phyloP scores from a whole-genome alignment of 495 filamentous ascomycete genomes.

The Emericellopsis terricola region DNA sequence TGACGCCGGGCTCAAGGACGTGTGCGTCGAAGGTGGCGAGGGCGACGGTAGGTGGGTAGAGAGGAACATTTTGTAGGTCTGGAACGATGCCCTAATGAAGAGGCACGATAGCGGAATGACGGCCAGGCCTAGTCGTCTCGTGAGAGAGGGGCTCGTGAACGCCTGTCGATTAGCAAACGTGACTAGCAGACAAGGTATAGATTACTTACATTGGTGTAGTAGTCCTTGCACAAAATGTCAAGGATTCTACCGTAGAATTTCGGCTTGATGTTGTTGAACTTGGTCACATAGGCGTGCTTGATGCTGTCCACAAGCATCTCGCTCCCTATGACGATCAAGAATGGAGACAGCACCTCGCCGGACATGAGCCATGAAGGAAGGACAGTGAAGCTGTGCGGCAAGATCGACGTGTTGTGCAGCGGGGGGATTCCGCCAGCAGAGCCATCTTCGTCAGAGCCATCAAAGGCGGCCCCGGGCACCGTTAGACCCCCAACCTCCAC shows the following conservation, averaged over 20 bases:
- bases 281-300: slow-evolving; percentile 93
- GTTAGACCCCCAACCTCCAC: slow-evolving; percentile 71
- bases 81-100: slow-evolving; percentile 84
- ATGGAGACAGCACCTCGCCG: slow-evolving; percentile 78
- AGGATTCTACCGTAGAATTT: slow-evolving; percentile 75
- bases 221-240: slow-evolving; percentile 89
- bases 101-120: slow-evolving; percentile 86
- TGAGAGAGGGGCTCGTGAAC: slow-evolving; percentile 69
- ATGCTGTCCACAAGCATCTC: slow-evolving; percentile 97
- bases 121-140: slow-evolving; percentile 75
- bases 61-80: slow-evolving; percentile 98
- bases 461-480: slow-evolving; percentile 24
- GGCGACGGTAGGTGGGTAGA: slow-evolving; percentile 64
- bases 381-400: slow-evolving; percentile 76
- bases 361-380: slow-evolving; percentile 59
- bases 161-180: slow-evolving; percentile 32
- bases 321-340: slow-evolving; percentile 79
- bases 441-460: slow-evolving; percentile 21
- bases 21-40: slow-evolving; percentile 47
- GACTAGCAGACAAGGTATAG: slow-evolving; percentile 3
- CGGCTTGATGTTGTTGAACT: slow-evolving; percentile 94
- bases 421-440: slow-evolving; percentile 12
- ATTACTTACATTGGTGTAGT: slow-evolving; percentile 67
- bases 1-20: slow-evolving; percentile 30
- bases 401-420: slow-evolving; percentile 37